Evolutionary conservation across 1,284 basidiomycete species (phyloP), one percentile per base, ranked within the genome.

Genomic region (Ustilago nuda): DNA sequence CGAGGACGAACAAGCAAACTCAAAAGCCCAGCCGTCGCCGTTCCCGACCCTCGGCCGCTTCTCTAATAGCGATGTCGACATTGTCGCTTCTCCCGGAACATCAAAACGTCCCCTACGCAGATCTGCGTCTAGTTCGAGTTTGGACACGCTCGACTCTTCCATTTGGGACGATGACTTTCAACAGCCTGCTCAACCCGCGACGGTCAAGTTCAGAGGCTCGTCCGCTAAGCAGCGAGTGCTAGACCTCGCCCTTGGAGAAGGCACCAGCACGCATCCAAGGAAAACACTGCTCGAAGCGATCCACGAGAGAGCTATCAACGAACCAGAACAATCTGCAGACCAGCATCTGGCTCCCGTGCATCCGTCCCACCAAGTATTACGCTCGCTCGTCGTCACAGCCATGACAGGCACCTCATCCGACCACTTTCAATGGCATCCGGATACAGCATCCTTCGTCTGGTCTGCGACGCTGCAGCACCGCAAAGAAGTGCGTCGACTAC

Each of bases 361-460:
- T 70, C 60, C 70, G 6, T 27, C 59, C 0, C 48, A 54, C 11
- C 32, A 66, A 13, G 73, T 76, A 8, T 33, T 73, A 4, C 64
- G 48, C 4, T 76, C 76, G 33, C 73, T 79, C 53, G 48, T 66
- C 17, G 32, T 27, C 41, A 73, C 76, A 9, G 76, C 71, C 2
- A 65, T 73, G 0, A 70, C 72, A 1, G 72, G 65, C 37, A 70
- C 74, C 2, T 73, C 72, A 0, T 80, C 78, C 17, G 52, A 71
- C 11, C 76, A 66, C 56, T 80, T 80, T 51, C 67, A 73, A 51
- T 80, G 78, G 78, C 60, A 80, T 41, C 36, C 59, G 12, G 55
- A 58, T 9, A 59, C 66, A 5, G 71, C 71, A 13, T 64, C 63
- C 2, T 79, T 78, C 36, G 54, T 56, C 7, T 79, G 78, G 78